A percentile compares a stretch with the other conserved stretches of the same genome.
phyloP scores from a whole-genome alignment of 805 yeast genomes.

The Zygotorulaspora chibaensis region DNA sequence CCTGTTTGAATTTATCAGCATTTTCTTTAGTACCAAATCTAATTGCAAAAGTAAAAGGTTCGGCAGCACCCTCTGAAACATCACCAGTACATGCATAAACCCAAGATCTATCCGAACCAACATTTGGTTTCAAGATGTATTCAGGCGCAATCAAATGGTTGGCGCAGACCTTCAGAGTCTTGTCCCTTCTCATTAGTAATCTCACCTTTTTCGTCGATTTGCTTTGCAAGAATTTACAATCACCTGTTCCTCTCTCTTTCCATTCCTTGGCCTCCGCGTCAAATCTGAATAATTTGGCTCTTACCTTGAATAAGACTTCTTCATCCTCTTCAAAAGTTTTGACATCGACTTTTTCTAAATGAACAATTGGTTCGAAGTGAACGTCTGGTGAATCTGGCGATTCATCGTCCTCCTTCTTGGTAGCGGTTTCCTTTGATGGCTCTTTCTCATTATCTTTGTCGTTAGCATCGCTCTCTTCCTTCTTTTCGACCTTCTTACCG shows the following conservation, averaged over 20 bases:
- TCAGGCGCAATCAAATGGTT: slow-evolving; percentile 86
- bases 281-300: slow-evolving; percentile 94
- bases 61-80: slow-evolving; percentile 91
- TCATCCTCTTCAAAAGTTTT: slow-evolving; percentile 93
- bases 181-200: slow-evolving; percentile 97
- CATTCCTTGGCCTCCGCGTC: slow-evolving; percentile 83
- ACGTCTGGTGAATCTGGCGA: slow-evolving; percentile 48
- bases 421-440: slow-evolving; percentile 26
- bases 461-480: slow-evolving; percentile 35
- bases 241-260: slow-evolving; percentile 99
- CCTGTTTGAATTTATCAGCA: slow-evolving; percentile 92
- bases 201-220: slow-evolving; percentile 78
- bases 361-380: slow-evolving; percentile 94
- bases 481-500: slow-evolving; percentile 71
- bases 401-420: slow-evolving; percentile 36
- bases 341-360: slow-evolving; percentile 91
- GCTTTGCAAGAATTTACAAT: slow-evolving; percentile 91
- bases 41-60: slow-evolving; percentile 93
- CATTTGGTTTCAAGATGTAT: slow-evolving; percentile 81
- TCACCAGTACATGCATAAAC: slow-evolving; percentile 94
- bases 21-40: slow-evolving; percentile 89
- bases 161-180: slow-evolving; percentile 96
- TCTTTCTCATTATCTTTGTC: slow-evolving; percentile 35
- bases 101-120: slow-evolving; percentile 98
- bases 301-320: slow-evolving; percentile 74